phyloP scores from a whole-genome alignment of 1,284 basidiomycete species.

The Leccinum angustisporum region DNA sequence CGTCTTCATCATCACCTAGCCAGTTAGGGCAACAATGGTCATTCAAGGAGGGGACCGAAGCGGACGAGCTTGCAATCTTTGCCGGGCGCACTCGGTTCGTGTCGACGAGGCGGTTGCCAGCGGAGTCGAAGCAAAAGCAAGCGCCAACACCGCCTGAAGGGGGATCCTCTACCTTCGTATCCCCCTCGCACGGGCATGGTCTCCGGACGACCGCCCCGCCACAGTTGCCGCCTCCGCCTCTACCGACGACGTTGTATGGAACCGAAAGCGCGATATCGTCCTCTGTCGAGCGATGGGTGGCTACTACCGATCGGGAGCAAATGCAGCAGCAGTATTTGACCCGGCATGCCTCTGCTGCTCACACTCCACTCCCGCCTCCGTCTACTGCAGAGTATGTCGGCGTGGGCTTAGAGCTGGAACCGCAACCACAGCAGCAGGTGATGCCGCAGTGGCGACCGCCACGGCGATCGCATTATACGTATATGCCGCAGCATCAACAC shows the following conservation, averaged over 20 bases:
- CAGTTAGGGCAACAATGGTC: constrained; percentile 45
- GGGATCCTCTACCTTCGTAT: constrained; percentile 6
- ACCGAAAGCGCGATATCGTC: constrained; percentile 16
- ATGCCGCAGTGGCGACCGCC: constrained; percentile 33
- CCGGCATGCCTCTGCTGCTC: background rate
- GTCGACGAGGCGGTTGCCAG: constrained; percentile 35
- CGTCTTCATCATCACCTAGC: constrained; percentile 4
- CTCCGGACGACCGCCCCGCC: background rate
- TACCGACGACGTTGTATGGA: constrained; percentile 21
- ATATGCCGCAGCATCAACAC: constrained; percentile 20
- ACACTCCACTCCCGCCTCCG: background rate
- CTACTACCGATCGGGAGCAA: constrained; percentile 13
- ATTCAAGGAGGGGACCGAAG: constrained; percentile 44
- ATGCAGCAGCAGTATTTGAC: constrained; percentile 5
- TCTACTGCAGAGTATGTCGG: constrained; percentile 10
- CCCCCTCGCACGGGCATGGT: background rate
- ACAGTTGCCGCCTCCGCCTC: background rate
- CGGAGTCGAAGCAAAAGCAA: constrained; percentile 3
- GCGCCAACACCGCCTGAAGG: constrained; percentile 8
- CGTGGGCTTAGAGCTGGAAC: background rate
- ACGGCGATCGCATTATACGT: constrained; percentile 31
- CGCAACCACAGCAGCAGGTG: constrained; percentile 8
- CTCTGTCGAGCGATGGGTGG: constrained; percentile 21
- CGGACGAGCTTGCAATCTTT: constrained; percentile 63
- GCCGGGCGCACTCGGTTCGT: constrained; percentile 61